Evolutionary conservation across 441 rosid genomes (phyloP).

Genomic region (Syzygium syzygioides): DNA sequence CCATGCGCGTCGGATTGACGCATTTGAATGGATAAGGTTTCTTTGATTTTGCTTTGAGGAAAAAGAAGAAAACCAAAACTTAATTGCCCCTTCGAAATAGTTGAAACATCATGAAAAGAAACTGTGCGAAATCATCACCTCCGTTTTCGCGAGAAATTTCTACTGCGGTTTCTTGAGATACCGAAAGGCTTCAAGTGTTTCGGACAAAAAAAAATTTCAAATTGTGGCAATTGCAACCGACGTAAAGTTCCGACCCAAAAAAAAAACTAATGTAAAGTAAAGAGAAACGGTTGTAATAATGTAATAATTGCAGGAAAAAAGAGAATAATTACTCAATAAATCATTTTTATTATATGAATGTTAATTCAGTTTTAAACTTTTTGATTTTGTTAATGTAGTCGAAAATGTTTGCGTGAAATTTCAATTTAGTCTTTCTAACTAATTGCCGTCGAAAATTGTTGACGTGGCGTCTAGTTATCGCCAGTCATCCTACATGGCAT

Average conservation of each 20-base stretch:
- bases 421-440: fast-evolving
- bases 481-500: fast-evolving
- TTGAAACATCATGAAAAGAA: background rate
- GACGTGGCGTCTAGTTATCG: fast-evolving
- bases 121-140: background rate
- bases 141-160: background rate
- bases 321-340: background rate
- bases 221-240: background rate
- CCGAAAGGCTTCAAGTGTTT: background rate
- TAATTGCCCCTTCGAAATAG: background rate
- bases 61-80: background rate
- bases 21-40: background rate
- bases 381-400: no score
- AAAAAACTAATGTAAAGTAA: background rate
- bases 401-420: background rate
- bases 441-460: no score
- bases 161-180: background rate
- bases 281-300: background rate
- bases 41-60: background rate
- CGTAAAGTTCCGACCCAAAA: background rate
- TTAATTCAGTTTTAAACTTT: background rate
- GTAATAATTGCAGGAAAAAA: background rate
- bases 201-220: background rate
- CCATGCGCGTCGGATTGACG: background rate
- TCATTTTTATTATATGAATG: background rate